These are phyloP conservation scores for Taphrina confusa DNA, from an alignment of 1,139 yeast species.

Conservation along the genomic window DNA sequence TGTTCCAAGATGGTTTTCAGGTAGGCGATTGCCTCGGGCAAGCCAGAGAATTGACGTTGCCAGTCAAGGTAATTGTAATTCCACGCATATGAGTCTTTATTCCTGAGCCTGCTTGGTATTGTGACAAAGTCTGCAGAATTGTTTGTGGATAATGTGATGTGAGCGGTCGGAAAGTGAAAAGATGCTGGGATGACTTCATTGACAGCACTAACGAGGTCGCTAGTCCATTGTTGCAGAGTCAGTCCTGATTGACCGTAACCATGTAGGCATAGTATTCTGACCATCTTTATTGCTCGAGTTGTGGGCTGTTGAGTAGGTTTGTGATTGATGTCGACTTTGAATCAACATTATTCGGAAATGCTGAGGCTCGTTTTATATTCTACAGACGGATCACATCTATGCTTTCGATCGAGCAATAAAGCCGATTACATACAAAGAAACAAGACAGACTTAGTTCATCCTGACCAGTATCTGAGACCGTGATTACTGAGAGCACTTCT, in stretches of 20 bases:
- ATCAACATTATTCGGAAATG: no score
- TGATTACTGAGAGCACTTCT: background rate
- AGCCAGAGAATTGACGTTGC: conserved; percentile 32
- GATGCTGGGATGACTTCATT: conserved; percentile 10
- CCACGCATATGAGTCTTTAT: conserved; percentile 29
- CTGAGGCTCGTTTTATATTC: no score
- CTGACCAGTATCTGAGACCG: no score
- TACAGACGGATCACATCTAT: no score
- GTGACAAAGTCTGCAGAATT: conserved; percentile 26
- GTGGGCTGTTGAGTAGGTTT: background rate
- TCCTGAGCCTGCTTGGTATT: conserved; percentile 21
- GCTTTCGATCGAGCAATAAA: no score
- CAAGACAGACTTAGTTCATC: no score
- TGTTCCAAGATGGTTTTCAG: conserved; percentile 47
- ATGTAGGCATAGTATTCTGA: conserved; percentile 28
- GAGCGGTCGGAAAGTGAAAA: conserved; percentile 29
- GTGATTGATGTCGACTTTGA: no score
- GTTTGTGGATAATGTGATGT: conserved; percentile 16
- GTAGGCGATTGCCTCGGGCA: conserved; percentile 12
- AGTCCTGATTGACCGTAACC: conserved; percentile 30
- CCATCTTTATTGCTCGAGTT: background rate
- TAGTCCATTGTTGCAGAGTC: conserved; percentile 16
- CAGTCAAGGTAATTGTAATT: conserved; percentile 31
- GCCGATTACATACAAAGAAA: no score
- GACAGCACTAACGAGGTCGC: background rate